Conservation (phyloP, 306 rosid genomes). For the Glycyrrhiza uralensis region DNA sequence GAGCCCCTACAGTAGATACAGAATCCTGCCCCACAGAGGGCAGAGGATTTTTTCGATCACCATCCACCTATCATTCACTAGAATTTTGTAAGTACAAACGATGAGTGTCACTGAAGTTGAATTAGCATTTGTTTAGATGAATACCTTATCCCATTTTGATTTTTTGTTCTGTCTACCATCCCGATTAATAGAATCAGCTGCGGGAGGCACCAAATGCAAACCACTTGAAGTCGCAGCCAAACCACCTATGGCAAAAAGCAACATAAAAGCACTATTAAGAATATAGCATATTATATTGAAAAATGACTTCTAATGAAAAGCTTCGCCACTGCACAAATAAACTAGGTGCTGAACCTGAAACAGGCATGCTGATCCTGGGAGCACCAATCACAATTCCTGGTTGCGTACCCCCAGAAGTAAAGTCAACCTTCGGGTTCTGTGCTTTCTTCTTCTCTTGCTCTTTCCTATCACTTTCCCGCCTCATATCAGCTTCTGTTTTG, state of each 20-base stretch:
- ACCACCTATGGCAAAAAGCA: constrained; percentile 37
- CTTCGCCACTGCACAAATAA: constrained; percentile 18
- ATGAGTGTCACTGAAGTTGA: constrained; percentile 9
- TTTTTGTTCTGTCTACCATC: constrained; percentile 65
- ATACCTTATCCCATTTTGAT: constrained; percentile 65
- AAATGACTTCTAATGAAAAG: constrained; percentile 6
- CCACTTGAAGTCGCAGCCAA: constrained; percentile 45
- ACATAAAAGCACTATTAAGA: constrained; percentile 19
- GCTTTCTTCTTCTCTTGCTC: constrained; percentile 75
- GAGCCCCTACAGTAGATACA: constrained; percentile 59
- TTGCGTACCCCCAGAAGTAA: constrained; percentile 61
- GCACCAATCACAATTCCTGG: constrained; percentile 47
- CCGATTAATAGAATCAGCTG: constrained; percentile 48
- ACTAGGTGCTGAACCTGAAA: constrained; percentile 39
- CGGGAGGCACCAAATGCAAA: constrained; percentile 43
- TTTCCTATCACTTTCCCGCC: constrained; percentile 75
- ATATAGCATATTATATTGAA: constrained; percentile 1
- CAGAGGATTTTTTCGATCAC: constrained; percentile 63
- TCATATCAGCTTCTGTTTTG: constrained; percentile 78
- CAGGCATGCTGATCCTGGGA: constrained; percentile 45
- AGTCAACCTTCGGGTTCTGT: constrained; percentile 51
- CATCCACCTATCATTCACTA: constrained; percentile 62
- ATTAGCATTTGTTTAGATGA: constrained; percentile 6
- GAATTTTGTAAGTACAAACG: constrained; percentile 13
- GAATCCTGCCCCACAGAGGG: constrained; percentile 63